Percentiles rank a stretch among this genome's conserved stretches.
Evolutionary conservation across 1,139 yeast genomes (phyloP).

Genomic region (Suhomyces coccinellae): DNA sequence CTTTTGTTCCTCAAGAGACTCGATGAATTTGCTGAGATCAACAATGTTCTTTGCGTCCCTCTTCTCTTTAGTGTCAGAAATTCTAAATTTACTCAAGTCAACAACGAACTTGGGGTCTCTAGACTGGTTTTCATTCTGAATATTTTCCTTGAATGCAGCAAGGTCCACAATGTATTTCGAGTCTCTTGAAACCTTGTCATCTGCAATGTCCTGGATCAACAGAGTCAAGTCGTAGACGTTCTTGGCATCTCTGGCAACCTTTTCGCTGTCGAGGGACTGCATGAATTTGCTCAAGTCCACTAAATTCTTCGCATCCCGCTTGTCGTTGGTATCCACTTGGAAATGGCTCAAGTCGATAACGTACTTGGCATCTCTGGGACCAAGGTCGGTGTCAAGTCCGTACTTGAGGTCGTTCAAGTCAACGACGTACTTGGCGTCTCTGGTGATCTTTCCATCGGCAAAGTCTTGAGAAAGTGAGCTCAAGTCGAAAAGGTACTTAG

Average conservation of each 20-base stretch:
- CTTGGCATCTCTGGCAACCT: not conserved
- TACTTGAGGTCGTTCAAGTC: not conserved
- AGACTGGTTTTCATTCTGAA: not conserved
- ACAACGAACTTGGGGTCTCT: not conserved
- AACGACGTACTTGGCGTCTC: not conserved
- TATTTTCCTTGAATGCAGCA: not conserved
- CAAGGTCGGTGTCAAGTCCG: constrained; percentile 2
- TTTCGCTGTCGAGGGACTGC: not conserved
- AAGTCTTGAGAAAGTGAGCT: not conserved
- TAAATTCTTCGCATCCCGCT: constrained; percentile 3
- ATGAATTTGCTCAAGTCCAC: not conserved
- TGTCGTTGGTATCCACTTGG: constrained; percentile 1
- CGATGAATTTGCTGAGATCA: constrained; percentile 5
- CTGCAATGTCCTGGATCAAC: not conserved
- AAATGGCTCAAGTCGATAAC: constrained; percentile 21
- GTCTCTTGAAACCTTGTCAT: not conserved
- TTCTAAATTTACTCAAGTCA: not conserved
- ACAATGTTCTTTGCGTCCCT: constrained; percentile 25
- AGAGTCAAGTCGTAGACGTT: not conserved
- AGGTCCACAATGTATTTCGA: not conserved
- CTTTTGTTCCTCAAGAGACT: not conserved
- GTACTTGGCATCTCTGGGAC: constrained; percentile 17
- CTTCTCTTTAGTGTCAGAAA: constrained; percentile 11
- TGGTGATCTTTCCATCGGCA: not conserved
- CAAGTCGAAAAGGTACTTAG: not conserved